Evolutionary conservation across 768 basidiomycete species (phyloP).

Genomic region (Hygrophoropsis aurantiaca): DNA sequence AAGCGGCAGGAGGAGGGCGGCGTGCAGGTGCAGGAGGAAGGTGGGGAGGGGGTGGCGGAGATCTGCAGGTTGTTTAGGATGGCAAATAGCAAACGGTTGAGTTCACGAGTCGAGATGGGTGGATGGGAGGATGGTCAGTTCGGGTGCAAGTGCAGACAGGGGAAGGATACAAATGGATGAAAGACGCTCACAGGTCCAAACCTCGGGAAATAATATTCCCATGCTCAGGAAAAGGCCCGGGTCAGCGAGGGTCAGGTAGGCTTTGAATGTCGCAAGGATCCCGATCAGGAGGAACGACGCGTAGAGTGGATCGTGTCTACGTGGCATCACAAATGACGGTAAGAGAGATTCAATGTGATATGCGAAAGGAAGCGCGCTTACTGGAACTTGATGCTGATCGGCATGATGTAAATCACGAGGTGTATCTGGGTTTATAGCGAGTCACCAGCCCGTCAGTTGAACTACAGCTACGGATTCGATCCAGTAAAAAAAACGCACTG

Average conservation of each 20-base stretch:
- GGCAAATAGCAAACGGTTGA: not conserved
- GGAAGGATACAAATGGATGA: too few relatives aligned
- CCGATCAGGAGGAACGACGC: slow-evolving; percentile 76
- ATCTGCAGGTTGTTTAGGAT: slow-evolving; percentile 54
- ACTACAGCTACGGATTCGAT: not conserved
- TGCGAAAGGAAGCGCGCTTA: slow-evolving; percentile 31
- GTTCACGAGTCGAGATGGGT: not conserved
- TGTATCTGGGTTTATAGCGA: slow-evolving; percentile 58
- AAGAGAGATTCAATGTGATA: too few relatives aligned
- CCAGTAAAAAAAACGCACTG: slow-evolving; percentile 47
- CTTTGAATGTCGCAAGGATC: slow-evolving; percentile 81
- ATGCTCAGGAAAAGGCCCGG: slow-evolving; percentile 83
- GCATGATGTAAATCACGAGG: slow-evolving; percentile 76
- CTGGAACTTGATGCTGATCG: slow-evolving; percentile 88
- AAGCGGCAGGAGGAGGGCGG: slow-evolving; percentile 81
- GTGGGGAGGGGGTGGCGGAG: slow-evolving; percentile 85
- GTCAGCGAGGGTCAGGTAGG: slow-evolving; percentile 90
- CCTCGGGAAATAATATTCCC: slow-evolving; percentile 80
- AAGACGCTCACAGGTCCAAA: slow-evolving; percentile 70
- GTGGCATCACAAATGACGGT: not conserved
- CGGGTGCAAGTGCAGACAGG: slow-evolving; percentile 4
- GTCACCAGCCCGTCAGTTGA: not conserved
- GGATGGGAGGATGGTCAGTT: not conserved
- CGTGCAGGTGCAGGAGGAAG: slow-evolving; percentile 77
- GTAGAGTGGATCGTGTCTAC: slow-evolving; percentile 82